Evolutionary conservation across 2,329 filamentous ascomycete species (phyloP).

Genomic region (Dendryphion nanum): DNA sequence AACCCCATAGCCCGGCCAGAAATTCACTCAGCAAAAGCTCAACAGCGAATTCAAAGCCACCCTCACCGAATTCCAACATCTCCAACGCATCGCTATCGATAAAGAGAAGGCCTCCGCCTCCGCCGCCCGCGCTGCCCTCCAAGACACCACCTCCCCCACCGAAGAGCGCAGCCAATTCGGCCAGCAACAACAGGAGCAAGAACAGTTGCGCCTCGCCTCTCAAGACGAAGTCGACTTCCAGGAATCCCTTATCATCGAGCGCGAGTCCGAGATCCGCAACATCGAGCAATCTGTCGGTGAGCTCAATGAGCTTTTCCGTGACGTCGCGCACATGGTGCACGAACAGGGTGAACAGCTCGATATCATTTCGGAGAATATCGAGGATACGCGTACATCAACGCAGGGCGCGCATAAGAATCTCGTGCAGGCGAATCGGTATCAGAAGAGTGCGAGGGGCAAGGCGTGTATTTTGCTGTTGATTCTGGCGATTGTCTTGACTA

Average conservation of each 20-base stretch:
- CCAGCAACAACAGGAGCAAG: constrained; percentile 62
- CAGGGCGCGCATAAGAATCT: constrained; percentile 83
- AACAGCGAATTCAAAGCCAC: constrained; percentile 89
- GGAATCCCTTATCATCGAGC: constrained; percentile 90
- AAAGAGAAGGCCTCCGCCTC: constrained; percentile 86
- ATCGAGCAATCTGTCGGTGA: constrained; percentile 97
- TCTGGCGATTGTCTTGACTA: constrained; percentile 80
- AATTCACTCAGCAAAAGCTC: constrained; percentile 93
- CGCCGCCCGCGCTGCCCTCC: constrained; percentile 77
- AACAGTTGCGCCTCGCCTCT: constrained; percentile 76
- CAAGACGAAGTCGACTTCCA: constrained; percentile 98
- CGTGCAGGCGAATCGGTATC: constrained; percentile 81
- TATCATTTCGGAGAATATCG: constrained; percentile 84
- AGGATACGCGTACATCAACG: constrained; percentile 77
- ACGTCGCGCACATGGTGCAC: constrained; percentile 95
- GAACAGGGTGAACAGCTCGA: constrained; percentile 90
- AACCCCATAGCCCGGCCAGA: constrained; percentile 80
- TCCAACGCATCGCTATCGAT: constrained; percentile 88
- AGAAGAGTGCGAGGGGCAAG: constrained; percentile 93
- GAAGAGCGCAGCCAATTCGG: constrained; percentile 45
- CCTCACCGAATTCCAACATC: constrained; percentile 83
- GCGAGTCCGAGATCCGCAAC: constrained; percentile 93
- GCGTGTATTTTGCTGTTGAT: constrained; percentile 90
- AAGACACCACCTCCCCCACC: constrained; percentile 51
- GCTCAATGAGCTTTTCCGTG: constrained; percentile 92